phyloP scores from a whole-genome alignment of 169 alveolate genomes.

The Cryptosporidium xiaoi region DNA sequence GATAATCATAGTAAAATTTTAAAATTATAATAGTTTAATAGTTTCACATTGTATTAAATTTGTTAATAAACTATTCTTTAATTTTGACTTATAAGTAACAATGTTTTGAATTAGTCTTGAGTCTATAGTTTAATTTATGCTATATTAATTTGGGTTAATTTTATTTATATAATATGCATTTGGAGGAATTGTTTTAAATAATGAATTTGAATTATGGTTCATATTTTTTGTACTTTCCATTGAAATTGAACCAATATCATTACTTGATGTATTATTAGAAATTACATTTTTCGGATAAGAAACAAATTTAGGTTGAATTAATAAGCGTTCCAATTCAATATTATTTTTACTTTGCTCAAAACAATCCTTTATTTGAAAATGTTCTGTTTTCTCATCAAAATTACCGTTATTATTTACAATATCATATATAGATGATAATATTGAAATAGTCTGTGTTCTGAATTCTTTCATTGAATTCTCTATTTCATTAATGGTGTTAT shows the following conservation, averaged over 20 bases:
- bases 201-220: background rate
- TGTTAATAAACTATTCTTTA: too few species aligned
- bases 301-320: background rate
- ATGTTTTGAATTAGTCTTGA: too few species aligned
- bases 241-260: background rate
- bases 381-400: background rate
- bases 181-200: conserved; percentile 40
- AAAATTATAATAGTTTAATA: background rate
- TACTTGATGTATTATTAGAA: background rate
- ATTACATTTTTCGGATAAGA: background rate
- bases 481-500: conserved; percentile 39
- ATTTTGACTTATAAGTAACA: too few species aligned
- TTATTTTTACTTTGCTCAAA: background rate
- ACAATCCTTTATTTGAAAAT: conserved; percentile 37
- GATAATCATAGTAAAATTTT: background rate
- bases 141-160: conserved; percentile 1
- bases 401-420: conserved; percentile 13
- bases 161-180: conserved; percentile 44
- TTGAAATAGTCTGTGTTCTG: conserved; percentile 40
- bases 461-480: conserved; percentile 39
- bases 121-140: background rate
- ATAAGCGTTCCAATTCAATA: background rate
- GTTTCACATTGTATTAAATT: background rate
- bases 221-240: background rate
- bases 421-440: conserved; percentile 32